Base-by-base conservation (phyloP, 192 early-diverging fungal genomes). In the Chytriomyces sp. region DNA sequence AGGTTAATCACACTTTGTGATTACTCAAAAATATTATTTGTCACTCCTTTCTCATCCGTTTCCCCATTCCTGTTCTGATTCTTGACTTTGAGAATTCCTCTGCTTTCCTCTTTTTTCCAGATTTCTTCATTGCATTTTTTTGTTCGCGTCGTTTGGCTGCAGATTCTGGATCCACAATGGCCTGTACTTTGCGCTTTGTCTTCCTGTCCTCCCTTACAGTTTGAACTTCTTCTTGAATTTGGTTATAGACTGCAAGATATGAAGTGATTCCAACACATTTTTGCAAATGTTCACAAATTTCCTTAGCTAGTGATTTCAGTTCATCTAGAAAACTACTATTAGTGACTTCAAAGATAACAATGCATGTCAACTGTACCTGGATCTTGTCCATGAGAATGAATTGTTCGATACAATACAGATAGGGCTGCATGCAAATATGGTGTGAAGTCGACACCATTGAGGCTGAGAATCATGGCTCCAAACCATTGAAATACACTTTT, bases 401-500 rank as follows among this genome's bases (percentile, higher is more conserved):
- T 80, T 6, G 90, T 91, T 64, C 91, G 91, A 75, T 93, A 97
- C 7, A 96, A 82, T 22, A 92, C 87, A 0, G 90, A 81, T 28
- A 96, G 80, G 30, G 95, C 90, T 0, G 89, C 77, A 66, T 83
- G 76, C 32, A 96, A 67, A 66, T 92, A 93, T 2, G 85, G 74
- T n/a, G 69, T 60, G 31, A 92, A 75, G 19, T 90, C 78, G 28
- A 63, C 60, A 10, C 85, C 40, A 2, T 85, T 82, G 10, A 96
- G 79, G n/a, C 86, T 79, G 17, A 85, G 85, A 32, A 85, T 78
- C 75, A 96, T 89, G 8, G 95, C 95, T 33, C 94, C 96, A 82
- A 94, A 94, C 88, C 89, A 94, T 72, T 94, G 89, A 83, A 94
- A 98, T n/a, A 93, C 85, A 56, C 83, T 90, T 30, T 83, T 85